Evolutionary conservation across 805 yeast genomes (phyloP).

Genomic region (Yamadazyma akitaensis): DNA sequence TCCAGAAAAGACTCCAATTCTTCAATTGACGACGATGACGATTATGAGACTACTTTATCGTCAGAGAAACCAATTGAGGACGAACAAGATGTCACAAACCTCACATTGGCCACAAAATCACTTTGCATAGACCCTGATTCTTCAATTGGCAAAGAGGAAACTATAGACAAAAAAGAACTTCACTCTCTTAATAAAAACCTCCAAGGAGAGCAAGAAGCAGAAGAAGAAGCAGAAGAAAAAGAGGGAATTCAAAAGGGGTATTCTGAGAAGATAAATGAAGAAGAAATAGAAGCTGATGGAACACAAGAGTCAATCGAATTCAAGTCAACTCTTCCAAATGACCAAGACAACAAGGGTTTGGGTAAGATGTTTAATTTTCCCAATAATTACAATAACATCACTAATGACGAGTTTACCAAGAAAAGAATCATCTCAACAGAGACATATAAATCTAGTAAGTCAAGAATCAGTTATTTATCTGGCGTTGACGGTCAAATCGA

Average conservation of each 20-base stretch:
- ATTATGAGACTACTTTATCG: not conserved
- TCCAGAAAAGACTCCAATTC: slow-evolving; percentile 3
- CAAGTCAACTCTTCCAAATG: slow-evolving; percentile 1
- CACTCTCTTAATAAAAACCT: slow-evolving; percentile 8
- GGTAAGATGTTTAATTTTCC: slow-evolving; percentile 40
- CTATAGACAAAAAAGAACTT: not conserved
- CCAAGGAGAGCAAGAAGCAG: slow-evolving; percentile 9
- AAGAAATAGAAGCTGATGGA: slow-evolving; percentile 3
- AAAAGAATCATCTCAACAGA: slow-evolving; percentile 13
- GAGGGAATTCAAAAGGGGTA: slow-evolving; percentile 4
- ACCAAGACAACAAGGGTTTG: slow-evolving; percentile 30
- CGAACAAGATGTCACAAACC: slow-evolving; percentile 19
- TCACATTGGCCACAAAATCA: slow-evolving; percentile 5
- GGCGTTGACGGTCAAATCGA: slow-evolving; percentile 34
- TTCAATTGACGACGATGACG: slow-evolving; percentile 1
- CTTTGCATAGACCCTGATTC: too few species aligned
- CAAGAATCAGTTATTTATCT: slow-evolving; percentile 17
- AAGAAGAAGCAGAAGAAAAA: slow-evolving; percentile 2
- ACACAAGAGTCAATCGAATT: slow-evolving; percentile 10
- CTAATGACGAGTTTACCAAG: slow-evolving; percentile 24
- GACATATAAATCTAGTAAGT: slow-evolving; percentile 15
- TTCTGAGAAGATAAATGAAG: slow-evolving; percentile 10
- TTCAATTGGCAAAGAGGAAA: not conserved
- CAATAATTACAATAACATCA: slow-evolving; percentile 29
- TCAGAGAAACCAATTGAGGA: not conserved